Evolutionary conservation across 257 asterid species (phyloP).

Genomic region (Solanum boliviense): DNA sequence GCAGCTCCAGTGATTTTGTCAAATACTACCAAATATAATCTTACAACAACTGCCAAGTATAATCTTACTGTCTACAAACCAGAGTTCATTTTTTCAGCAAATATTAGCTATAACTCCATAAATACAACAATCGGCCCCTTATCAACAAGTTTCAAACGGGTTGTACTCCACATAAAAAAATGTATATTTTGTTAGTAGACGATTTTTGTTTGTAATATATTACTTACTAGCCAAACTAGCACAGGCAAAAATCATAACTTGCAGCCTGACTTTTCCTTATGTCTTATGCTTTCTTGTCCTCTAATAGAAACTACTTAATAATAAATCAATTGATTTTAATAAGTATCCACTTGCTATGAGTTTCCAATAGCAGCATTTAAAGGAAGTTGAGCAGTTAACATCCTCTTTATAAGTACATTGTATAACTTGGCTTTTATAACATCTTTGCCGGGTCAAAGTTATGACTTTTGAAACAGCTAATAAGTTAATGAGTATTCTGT

Average conservation of each 20-base stretch:
- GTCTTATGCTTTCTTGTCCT: neutral
- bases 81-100: neutral
- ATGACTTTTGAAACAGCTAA: neutral
- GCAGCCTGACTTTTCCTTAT: neutral
- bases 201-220: neutral
- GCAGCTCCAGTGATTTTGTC: slow-evolving; percentile 32
- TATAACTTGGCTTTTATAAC: neutral
- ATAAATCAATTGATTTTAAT: neutral
- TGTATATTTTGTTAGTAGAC: neutral
- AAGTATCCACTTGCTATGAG: neutral
- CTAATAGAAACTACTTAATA: neutral
- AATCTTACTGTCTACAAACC: neutral
- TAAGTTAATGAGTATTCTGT: neutral
- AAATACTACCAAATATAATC: neutral
- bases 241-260: neutral
- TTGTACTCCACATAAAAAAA: neutral
- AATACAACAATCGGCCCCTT: neutral
- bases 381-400: neutral
- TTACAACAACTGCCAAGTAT: neutral
- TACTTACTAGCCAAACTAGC: neutral
- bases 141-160: neutral
- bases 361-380: neutral
- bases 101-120: neutral
- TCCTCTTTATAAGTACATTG: neutral
- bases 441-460: neutral